phyloP scores from a whole-genome alignment of 1,139 yeast genomes.

The Pichia sp. region DNA sequence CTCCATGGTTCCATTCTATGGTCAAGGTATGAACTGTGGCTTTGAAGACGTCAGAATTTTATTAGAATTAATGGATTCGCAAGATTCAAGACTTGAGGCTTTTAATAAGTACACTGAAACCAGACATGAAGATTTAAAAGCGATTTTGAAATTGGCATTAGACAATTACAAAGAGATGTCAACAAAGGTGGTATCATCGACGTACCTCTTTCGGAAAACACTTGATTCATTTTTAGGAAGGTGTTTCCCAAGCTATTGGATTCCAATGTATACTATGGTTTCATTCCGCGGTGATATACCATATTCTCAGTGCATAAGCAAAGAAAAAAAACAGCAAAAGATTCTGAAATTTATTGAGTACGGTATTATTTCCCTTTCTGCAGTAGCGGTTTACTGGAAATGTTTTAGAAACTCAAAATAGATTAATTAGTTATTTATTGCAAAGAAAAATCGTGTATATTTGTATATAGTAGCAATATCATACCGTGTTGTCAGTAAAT shows the following conservation, averaged over 20 bases:
- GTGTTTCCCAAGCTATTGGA: constrained; percentile 53
- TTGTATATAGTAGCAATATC: too few relatives aligned
- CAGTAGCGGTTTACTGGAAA: constrained; percentile 4
- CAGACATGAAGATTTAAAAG: constrained; percentile 59
- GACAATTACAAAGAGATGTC: constrained; percentile 87
- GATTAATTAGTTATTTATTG: too few relatives aligned
- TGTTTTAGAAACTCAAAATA: background rate
- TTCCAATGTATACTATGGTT: constrained; percentile 88
- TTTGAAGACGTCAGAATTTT: constrained; percentile 79
- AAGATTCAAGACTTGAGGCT: constrained; percentile 37
- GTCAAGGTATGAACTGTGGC: constrained; percentile 97
- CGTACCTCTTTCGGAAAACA: constrained; percentile 57
- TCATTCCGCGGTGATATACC: constrained; percentile 79
- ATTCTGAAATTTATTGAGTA: constrained; percentile 28
- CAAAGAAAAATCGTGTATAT: too few relatives aligned
- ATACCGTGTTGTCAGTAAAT: too few relatives aligned
- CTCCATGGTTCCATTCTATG: constrained; percentile 95
- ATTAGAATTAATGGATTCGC: constrained; percentile 43
- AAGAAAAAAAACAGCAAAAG: constrained; percentile 41
- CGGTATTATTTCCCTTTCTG: constrained; percentile 9
- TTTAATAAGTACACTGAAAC: constrained; percentile 47
- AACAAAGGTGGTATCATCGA: constrained; percentile 59
- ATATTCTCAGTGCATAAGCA: constrained; percentile 62
- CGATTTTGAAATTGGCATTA: constrained; percentile 73
- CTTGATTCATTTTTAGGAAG: constrained; percentile 61